Percentiles rank a stretch among this genome's conserved stretches.
These are phyloP conservation scores for Solanum sejunctum DNA, from an alignment of 257 asterid species.

Conservation along the genomic window DNA sequence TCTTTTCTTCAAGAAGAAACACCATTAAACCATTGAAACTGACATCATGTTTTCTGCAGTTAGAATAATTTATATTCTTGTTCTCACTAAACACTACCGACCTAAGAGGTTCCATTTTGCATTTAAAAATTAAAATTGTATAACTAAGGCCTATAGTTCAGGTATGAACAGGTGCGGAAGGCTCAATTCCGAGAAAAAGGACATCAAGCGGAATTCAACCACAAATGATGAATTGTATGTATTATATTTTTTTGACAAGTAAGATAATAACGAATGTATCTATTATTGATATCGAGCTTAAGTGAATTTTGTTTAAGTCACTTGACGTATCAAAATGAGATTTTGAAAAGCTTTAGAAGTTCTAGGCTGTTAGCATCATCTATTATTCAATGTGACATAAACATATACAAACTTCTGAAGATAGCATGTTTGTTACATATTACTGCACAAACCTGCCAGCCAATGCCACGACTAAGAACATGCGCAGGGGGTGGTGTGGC, in stretches of 20 bases:
- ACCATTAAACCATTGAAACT: background rate
- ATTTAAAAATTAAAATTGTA: background rate
- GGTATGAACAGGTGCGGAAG: background rate
- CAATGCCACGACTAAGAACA: constrained; percentile 97
- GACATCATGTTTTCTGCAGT: background rate
- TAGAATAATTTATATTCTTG: background rate
- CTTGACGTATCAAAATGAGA: background rate
- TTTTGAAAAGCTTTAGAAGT: background rate
- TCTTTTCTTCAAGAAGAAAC: background rate
- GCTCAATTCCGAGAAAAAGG: background rate
- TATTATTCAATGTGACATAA: background rate
- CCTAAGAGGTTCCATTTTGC: background rate
- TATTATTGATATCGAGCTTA: background rate
- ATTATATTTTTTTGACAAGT: background rate
- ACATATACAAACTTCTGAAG: background rate
- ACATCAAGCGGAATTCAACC: background rate
- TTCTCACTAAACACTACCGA: background rate
- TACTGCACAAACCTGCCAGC: constrained; percentile 72
- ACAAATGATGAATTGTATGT: background rate
- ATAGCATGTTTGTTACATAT: background rate
- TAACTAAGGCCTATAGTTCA: background rate
- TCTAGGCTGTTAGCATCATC: background rate
- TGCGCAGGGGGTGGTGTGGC: constrained; percentile 99
- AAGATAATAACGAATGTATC: background rate
- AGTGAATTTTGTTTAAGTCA: background rate